A percentile compares a stretch with the other conserved stretches of the same genome.
These are phyloP conservation scores for Lactarius tabidus DNA, from an alignment of 768 basidiomycete species.

Conservation along the genomic window DNA sequence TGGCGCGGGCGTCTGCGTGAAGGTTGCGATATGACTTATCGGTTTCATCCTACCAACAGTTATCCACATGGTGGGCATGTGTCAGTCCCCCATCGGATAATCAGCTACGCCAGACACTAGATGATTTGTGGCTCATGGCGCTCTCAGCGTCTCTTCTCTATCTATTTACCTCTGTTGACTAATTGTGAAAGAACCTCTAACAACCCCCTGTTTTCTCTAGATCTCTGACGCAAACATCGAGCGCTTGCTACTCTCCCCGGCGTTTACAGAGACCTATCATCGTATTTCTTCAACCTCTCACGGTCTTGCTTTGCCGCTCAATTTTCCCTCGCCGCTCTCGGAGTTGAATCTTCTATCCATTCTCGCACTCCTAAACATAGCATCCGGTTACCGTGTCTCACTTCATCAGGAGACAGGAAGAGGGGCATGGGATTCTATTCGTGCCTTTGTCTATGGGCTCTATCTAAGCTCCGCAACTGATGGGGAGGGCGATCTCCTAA, in stretches of 20 bases:
- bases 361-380: slow-evolving; percentile 79
- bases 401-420: slow-evolving; percentile 69
- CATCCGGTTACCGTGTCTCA: slow-evolving; percentile 71
- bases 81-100: slow-evolving; percentile 4
- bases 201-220: slow-evolving; percentile 35
- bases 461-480: slow-evolving; percentile 62
- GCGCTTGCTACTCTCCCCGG: slow-evolving; percentile 58
- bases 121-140: slow-evolving; percentile 9
- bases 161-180: neutral
- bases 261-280: slow-evolving; percentile 58
- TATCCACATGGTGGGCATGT: neutral
- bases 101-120: neutral
- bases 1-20: neutral
- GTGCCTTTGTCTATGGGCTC: slow-evolving; percentile 66
- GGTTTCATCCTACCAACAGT: neutral
- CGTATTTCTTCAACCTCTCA: slow-evolving; percentile 55
- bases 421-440: slow-evolving; percentile 82
- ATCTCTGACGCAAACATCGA: slow-evolving; percentile 54
- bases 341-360: slow-evolving; percentile 82
- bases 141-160: slow-evolving; percentile 8
- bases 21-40: neutral
- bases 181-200: neutral
- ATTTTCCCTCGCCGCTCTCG: slow-evolving; percentile 64
- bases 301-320: slow-evolving; percentile 73
- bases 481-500: slow-evolving; percentile 52